phyloP scores from a whole-genome alignment of 2,329 filamentous ascomycete species.

The Phialocephala sp. region DNA sequence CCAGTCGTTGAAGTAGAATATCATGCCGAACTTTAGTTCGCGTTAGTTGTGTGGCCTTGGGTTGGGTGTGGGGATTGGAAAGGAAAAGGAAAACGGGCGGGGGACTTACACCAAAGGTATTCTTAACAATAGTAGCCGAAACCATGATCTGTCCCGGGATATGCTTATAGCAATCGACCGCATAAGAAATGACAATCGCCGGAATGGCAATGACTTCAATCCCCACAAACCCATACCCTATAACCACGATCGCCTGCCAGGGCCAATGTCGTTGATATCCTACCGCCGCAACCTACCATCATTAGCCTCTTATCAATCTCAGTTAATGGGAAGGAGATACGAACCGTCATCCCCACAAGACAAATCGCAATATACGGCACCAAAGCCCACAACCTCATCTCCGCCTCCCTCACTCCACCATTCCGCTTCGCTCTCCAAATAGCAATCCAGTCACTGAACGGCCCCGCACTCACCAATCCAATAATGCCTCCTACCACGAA shows the following conservation, averaged over 20 bases:
- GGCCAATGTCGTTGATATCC: slow-evolving; percentile 58
- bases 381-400: slow-evolving; percentile 62
- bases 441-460: slow-evolving; percentile 61
- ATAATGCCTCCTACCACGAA: slow-evolving; percentile 59
- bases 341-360: slow-evolving; percentile 58
- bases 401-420: slow-evolving; percentile 60
- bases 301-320: slow-evolving; percentile 8
- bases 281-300: slow-evolving; percentile 46
- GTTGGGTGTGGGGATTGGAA: neutral
- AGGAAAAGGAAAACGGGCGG: neutral
- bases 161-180: slow-evolving; percentile 66
- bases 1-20: slow-evolving; percentile 60
- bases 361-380: slow-evolving; percentile 62
- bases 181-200: slow-evolving; percentile 59
- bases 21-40: slow-evolving; percentile 55
- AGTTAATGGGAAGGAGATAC: neutral
- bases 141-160: slow-evolving; percentile 64
- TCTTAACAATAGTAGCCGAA: slow-evolving; percentile 65
- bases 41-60: too few species aligned
- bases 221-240: slow-evolving; percentile 59
- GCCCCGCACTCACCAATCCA: slow-evolving; percentile 59
- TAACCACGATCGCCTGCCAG: slow-evolving; percentile 58
- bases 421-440: slow-evolving; percentile 58
- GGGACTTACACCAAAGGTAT: slow-evolving; percentile 55
- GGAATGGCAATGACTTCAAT: slow-evolving; percentile 64